These are phyloP conservation scores for Trametes punicea DNA, from an alignment of 768 basidiomycete genomes.

Conservation along the genomic window DNA sequence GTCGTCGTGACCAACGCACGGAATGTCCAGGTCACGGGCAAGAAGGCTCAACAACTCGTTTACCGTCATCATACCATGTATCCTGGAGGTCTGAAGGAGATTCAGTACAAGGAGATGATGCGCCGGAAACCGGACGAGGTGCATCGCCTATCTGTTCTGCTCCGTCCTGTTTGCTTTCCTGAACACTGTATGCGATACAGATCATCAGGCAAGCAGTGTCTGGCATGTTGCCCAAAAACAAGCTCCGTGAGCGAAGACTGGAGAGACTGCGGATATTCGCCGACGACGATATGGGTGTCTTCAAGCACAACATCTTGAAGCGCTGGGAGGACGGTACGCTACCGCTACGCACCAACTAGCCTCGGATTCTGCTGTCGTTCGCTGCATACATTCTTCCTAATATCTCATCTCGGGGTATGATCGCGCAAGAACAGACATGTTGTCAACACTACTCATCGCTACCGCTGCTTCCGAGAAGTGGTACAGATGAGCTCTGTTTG, in stretches of 20 bases:
- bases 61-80: constrained; percentile 91
- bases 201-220: constrained; percentile 95
- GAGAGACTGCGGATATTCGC: constrained; percentile 89
- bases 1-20: constrained; percentile 91
- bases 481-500: neutral
- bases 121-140: constrained; percentile 86
- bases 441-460: neutral
- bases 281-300: constrained; percentile 70
- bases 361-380: neutral
- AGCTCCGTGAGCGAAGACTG: constrained; percentile 82
- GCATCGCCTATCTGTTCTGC: constrained; percentile 28
- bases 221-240: constrained; percentile 99
- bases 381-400: constrained; percentile 8
- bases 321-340: constrained; percentile 84
- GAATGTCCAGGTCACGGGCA: constrained; percentile 82
- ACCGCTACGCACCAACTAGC: constrained; percentile 12
- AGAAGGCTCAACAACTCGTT: constrained; percentile 81
- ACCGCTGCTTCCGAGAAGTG: neutral
- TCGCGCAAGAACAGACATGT: neutral
- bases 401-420: neutral
- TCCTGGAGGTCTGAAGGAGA: constrained; percentile 91
- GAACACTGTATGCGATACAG: constrained; percentile 38
- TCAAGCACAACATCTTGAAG: constrained; percentile 72
- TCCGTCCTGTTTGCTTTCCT: neutral
- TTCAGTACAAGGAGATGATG: constrained; percentile 82